Percentiles rank a stretch among this genome's conserved stretches.
These are phyloP conservation scores for Glycyrrhiza uralensis DNA, from an alignment of 306 rosid genomes.

Conservation along the genomic window DNA sequence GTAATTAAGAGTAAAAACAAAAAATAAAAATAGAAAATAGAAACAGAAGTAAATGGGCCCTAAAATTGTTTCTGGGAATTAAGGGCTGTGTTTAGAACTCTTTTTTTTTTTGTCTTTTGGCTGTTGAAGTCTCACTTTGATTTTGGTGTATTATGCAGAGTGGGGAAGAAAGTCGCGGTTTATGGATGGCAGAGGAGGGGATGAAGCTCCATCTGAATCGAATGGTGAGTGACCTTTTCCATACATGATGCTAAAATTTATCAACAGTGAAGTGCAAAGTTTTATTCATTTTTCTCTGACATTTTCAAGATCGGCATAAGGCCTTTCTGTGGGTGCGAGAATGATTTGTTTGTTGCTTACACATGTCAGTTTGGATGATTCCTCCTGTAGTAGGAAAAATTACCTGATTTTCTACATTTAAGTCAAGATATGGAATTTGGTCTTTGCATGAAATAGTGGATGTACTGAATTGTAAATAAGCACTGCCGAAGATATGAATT, in stretches of 20 bases:
- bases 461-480: background rate
- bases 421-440: background rate
- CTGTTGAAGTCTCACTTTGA: slow-evolving; percentile 17
- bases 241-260: background rate
- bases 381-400: background rate
- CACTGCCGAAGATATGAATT: background rate
- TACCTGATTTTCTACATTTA: background rate
- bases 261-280: background rate
- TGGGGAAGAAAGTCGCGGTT: slow-evolving; percentile 34
- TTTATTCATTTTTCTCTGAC: slow-evolving; percentile 2
- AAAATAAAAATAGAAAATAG: too few relatives aligned
- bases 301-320: background rate
- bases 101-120: slow-evolving; percentile 14
- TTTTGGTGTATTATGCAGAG: slow-evolving; percentile 34
- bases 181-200: slow-evolving; percentile 4
- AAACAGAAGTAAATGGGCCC: too few relatives aligned
- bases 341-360: background rate
- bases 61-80: background rate
- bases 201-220: slow-evolving; percentile 25
- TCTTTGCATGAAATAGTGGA: background rate
- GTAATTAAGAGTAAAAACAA: too few relatives aligned
- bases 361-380: background rate
- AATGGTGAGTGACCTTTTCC: slow-evolving; percentile 35
- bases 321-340: background rate
- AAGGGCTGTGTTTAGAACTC: background rate